Conservation (phyloP, 2,329 filamentous ascomycete species). For the Bipolaris victoriae region DNA sequence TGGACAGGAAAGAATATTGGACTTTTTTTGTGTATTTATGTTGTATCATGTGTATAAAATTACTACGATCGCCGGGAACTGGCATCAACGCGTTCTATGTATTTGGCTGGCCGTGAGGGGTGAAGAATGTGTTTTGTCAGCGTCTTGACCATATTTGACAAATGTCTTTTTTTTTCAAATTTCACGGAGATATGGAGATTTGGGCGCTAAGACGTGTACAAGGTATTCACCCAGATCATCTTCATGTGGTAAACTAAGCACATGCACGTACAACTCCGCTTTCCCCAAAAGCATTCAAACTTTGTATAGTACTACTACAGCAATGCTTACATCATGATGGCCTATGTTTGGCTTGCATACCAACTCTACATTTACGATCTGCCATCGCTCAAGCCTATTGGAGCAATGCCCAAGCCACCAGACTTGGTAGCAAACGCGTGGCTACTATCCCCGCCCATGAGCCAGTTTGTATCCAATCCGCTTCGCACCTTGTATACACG, state of each 20-base stretch:
- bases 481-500: too few species aligned
- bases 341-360: background rate
- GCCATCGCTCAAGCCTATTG: conserved; percentile 5
- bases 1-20: background rate
- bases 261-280: too few species aligned
- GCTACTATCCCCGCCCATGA: background rate
- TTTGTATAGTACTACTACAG: too few species aligned
- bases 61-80: background rate
- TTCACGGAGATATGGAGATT: background rate
- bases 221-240: too few species aligned
- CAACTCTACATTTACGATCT: conserved; percentile 8
- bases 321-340: background rate
- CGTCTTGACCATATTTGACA: background rate
- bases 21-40: conserved; percentile 2
- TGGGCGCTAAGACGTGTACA: too few species aligned
- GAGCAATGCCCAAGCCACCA: conserved; percentile 2
- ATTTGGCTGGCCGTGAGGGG: background rate
- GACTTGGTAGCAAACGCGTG: background rate
- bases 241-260: too few species aligned
- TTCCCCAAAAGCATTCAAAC: too few species aligned
- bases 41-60: conserved; percentile 1
- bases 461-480: background rate
- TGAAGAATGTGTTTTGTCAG: background rate
- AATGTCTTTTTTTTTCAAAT: background rate
- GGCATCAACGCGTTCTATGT: background rate